phyloP scores from a whole-genome alignment of 164 flowering plant species.

The Piper betle region DNA sequence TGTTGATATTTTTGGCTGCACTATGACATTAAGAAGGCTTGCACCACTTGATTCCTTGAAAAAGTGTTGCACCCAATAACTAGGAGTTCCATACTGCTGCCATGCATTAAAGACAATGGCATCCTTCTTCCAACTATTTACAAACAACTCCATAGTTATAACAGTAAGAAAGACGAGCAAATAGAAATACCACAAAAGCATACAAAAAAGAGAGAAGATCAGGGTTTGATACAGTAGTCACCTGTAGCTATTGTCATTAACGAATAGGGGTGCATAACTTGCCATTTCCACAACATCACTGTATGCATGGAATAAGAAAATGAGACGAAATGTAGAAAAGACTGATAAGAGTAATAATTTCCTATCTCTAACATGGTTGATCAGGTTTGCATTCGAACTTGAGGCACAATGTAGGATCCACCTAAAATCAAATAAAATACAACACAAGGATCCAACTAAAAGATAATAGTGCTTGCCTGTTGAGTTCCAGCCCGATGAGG shows the following conservation, averaged over 20 bases:
- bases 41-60: conserved; percentile 82
- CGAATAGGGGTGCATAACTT: conserved; percentile 94
- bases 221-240: conserved; percentile 11
- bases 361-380: too few species aligned
- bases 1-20: conserved; percentile 29
- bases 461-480: conserved; percentile 35
- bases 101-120: conserved; percentile 81
- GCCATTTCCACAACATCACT: conserved; percentile 88
- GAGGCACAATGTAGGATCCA: too few species aligned
- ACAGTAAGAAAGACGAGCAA: not conserved
- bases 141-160: not conserved
- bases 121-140: conserved; percentile 76
- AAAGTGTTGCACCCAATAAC: conserved; percentile 77
- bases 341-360: too few species aligned
- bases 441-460: too few species aligned
- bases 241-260: conserved; percentile 67
- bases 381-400: too few species aligned
- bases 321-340: too few species aligned
- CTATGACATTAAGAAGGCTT: conserved; percentile 38
- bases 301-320: conserved; percentile 10
- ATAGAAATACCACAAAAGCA: not conserved
- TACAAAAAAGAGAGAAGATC: not conserved
- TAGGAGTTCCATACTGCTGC: conserved; percentile 73
- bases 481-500: conserved; percentile 77
- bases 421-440: too few species aligned